Percentiles rank a stretch among this genome's conserved stretches.
Evolutionary conservation across 108 stramenopile genomes (phyloP).

Genomic region (Discostella pseudostelligera): DNA sequence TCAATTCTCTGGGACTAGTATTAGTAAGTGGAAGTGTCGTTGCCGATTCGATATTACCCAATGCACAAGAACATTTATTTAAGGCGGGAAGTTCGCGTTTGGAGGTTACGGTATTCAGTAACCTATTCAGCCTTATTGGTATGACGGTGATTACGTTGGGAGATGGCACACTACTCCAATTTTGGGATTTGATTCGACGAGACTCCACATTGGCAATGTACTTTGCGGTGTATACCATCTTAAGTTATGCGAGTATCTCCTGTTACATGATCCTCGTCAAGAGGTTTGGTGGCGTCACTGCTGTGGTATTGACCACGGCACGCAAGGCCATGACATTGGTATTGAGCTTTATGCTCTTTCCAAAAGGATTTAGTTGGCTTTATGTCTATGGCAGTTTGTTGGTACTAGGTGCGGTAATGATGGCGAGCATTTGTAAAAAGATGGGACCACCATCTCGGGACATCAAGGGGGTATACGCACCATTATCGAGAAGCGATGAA

Average conservation of each 20-base stretch:
- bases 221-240: slow-evolving; percentile 46
- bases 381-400: slow-evolving; percentile 65
- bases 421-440: slow-evolving; percentile 56
- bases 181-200: slow-evolving; percentile 15
- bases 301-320: slow-evolving; percentile 61
- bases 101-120: slow-evolving; percentile 73
- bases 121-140: slow-evolving; percentile 51
- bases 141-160: slow-evolving; percentile 51
- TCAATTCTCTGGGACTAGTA: slow-evolving; percentile 45
- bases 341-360: slow-evolving; percentile 65
- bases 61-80: slow-evolving; percentile 61
- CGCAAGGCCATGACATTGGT: slow-evolving; percentile 74
- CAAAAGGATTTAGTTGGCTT: slow-evolving; percentile 65
- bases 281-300: slow-evolving; percentile 69
- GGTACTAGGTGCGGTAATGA: slow-evolving; percentile 61
- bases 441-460: slow-evolving; percentile 27
- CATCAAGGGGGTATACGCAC: background rate
- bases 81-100: slow-evolving; percentile 41
- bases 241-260: slow-evolving; percentile 62
- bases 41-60: slow-evolving; percentile 67
- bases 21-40: slow-evolving; percentile 58
- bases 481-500: background rate
- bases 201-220: slow-evolving; percentile 34
- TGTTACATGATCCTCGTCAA: slow-evolving; percentile 74
- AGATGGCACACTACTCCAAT: slow-evolving; percentile 49